Percentiles rank a stretch among this genome's conserved stretches.
These are phyloP conservation scores for Aegilops sharonensis DNA, from an alignment of 176 grass and related monocot genomes.

Conservation along the genomic window DNA sequence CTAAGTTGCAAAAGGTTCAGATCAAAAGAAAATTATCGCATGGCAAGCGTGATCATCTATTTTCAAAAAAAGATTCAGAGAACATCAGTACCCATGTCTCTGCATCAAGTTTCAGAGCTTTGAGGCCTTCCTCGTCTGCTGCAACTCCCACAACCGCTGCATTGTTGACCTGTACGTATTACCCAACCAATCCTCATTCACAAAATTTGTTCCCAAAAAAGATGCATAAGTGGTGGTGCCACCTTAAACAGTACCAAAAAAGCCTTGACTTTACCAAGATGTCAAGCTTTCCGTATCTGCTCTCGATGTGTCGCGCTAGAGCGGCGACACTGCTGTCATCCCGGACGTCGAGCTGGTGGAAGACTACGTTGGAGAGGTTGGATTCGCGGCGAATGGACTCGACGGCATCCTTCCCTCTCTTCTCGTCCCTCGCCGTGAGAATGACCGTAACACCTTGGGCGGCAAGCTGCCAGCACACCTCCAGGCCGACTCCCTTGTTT, in stretches of 20 bases:
- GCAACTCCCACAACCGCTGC: slow-evolving; percentile 47
- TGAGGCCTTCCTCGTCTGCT: slow-evolving; percentile 50
- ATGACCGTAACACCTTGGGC: slow-evolving; percentile 44
- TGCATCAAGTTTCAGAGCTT: slow-evolving; percentile 59
- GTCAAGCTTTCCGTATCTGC: slow-evolving; percentile 60
- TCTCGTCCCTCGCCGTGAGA: slow-evolving; percentile 70
- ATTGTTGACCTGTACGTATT: slow-evolving; percentile 58
- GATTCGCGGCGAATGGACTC: slow-evolving; percentile 39
- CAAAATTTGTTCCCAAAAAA: background rate
- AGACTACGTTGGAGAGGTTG: slow-evolving; percentile 42
- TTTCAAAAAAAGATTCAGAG: no score
- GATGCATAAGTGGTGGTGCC: background rate
- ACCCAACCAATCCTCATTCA: background rate
- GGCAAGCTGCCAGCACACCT: slow-evolving; percentile 57
- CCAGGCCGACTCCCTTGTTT: slow-evolving; percentile 65
- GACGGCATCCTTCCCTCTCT: slow-evolving; percentile 33
- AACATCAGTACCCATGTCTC: slow-evolving; percentile 39
- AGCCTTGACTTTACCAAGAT: slow-evolving; percentile 42
- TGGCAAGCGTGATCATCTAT: no score
- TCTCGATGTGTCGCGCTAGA: slow-evolving; percentile 37
- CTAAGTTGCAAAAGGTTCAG: background rate
- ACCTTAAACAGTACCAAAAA: background rate
- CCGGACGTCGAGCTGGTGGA: slow-evolving; percentile 63
- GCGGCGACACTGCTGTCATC: slow-evolving; percentile 31
- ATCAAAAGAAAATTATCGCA: no score